Base-by-base conservation (phyloP, 164 flowering plant species). In the Vitis rotundifolia region DNA sequence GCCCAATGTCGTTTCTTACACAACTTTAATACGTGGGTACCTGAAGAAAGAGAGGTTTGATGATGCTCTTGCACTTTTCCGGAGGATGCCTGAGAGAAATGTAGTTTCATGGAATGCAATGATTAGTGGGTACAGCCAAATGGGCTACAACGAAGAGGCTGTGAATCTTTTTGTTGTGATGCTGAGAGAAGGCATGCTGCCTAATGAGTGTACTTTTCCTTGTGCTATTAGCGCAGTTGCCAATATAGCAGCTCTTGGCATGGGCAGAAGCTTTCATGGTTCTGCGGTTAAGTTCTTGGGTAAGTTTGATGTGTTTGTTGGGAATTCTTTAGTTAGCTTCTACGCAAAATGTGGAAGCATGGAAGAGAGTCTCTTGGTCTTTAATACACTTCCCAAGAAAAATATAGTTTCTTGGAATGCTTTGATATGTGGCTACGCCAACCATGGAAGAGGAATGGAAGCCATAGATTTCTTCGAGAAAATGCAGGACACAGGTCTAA, bases 381-480 rank as follows among this genome's bases (percentile, higher is more conserved):
- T 93, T 68, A 18, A 75, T 37, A 78, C 76, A 72, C 83, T 87
- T 51, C 65, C 52, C 1, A 77, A 77, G 56, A 84, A 76, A 67
- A 88, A 84, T 66, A 55, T 80, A n/a, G 93, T 93, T 58, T 89
- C 98, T 63, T 93, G 91, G 89, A 93, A 93, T 78, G 90, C 98
- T 61, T 15, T 93, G 64, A 86, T 93, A 49, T 86, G 88, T 69
- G 98, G 94, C 31, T 89, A 81, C 74, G 93, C 93, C 0, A 94
- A 93, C 66, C 91, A 93, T 76, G 96, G 98, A 9, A 78, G 77
- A 75, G 94, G 83, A 16, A 76, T 73, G 29, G 91, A 86, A 72
- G 98, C 93, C 11, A 61, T 91, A 52, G 75, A 77, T 0, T 74
- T 81, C 28, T 88, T 63, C 56, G 64, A 81, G 22, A 79, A 61